A percentile compares a stretch with the other conserved stretches of the same genome.
Evolutionary conservation across 2,329 filamentous ascomycete genomes (phyloP).

Genomic region (Lasiodiplodia hormozganensis): DNA sequence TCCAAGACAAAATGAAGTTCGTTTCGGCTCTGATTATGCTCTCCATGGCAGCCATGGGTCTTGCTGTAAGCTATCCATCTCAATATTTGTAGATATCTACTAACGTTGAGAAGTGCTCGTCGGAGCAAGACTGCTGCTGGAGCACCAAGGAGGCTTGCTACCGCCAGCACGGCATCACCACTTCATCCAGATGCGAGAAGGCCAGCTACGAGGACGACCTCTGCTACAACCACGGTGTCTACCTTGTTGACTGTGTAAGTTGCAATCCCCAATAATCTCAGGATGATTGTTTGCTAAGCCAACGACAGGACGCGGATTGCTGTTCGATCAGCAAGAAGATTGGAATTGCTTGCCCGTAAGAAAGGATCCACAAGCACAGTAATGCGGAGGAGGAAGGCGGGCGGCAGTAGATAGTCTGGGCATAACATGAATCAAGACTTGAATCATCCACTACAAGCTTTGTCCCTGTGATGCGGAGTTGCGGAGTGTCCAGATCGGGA

Average conservation of each 20-base stretch:
- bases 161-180: conserved; percentile 1
- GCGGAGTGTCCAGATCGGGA: neutral
- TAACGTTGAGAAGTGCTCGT: neutral
- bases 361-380: neutral
- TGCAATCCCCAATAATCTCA: rapidly evolving
- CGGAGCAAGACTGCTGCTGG: conserved; percentile 10
- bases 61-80: neutral
- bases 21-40: neutral
- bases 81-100: rapidly evolving
- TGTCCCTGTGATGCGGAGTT: neutral
- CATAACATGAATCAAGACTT: neutral
- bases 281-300: neutral
- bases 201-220: neutral
- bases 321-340: neutral
- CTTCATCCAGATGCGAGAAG: neutral
- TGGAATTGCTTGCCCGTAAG: neutral
- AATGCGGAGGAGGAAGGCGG: neutral
- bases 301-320: neutral
- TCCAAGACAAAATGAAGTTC: neutral
- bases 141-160: neutral
- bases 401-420: neutral
- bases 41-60: neutral
- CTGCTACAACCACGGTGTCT: conserved; percentile 10
- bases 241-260: neutral
- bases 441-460: neutral